Conservation (phyloP, 2,329 filamentous ascomycete genomes). For the Alternaria triticina region DNA sequence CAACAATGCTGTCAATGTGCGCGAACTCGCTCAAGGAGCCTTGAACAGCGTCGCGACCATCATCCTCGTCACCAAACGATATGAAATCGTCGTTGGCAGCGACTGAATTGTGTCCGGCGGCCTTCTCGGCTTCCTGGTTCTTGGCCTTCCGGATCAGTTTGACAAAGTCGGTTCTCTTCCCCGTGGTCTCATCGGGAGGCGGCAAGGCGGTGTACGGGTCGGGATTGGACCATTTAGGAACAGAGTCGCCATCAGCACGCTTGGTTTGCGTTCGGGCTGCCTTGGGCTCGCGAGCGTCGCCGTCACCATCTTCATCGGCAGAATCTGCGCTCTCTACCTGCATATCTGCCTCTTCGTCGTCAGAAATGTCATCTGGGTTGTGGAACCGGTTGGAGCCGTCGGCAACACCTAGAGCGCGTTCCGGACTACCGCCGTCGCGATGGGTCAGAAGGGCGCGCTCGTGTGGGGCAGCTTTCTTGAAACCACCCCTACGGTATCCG, state of each 20-base stretch:
- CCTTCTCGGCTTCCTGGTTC: slow-evolving; percentile 61
- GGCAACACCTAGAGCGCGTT: slow-evolving; percentile 54
- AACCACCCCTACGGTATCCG: slow-evolving; percentile 22
- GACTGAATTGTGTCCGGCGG: slow-evolving; percentile 58
- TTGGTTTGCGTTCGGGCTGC: slow-evolving; percentile 22
- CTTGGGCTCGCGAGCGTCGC: slow-evolving; percentile 30
- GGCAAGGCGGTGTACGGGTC: slow-evolving; percentile 91
- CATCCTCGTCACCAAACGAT: slow-evolving; percentile 67
- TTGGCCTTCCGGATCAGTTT: slow-evolving; percentile 91
- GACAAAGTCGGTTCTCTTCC: slow-evolving; percentile 85
- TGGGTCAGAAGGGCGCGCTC: slow-evolving; percentile 53
- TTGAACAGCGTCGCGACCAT: slow-evolving; percentile 14
- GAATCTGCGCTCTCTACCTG: slow-evolving; percentile 36
- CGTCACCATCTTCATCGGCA: slow-evolving; percentile 19
- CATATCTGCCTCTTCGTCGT: slow-evolving; percentile 45
- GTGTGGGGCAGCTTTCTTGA: slow-evolving; percentile 46
- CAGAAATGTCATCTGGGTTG: slow-evolving; percentile 48
- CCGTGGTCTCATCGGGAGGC: slow-evolving; percentile 71
- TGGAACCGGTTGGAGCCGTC: slow-evolving; percentile 51
- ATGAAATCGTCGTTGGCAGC: slow-evolving; percentile 79
- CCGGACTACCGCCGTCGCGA: slow-evolving; percentile 51
- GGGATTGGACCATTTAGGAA: slow-evolving; percentile 91
- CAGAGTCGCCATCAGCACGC: slow-evolving; percentile 41
- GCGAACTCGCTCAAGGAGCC: slow-evolving; percentile 34
- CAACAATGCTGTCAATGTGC: slow-evolving; percentile 10